phyloP scores from a whole-genome alignment of 441 rosid species.

The Mallotus repandus region DNA sequence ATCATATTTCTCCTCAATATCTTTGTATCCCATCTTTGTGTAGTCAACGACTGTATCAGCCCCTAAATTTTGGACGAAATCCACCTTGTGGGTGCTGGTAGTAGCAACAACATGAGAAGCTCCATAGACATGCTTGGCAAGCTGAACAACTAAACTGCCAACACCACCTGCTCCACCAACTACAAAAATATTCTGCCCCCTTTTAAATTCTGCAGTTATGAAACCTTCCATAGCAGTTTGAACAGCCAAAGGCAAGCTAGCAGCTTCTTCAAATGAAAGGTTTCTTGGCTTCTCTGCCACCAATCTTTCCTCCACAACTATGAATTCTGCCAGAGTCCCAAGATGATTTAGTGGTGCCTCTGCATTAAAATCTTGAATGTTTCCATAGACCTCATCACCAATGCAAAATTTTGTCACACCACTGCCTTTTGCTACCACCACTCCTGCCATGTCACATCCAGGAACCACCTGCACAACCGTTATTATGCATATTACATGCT shows the following conservation, averaged over 20 bases:
- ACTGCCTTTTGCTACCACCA: slow-evolving; percentile 37
- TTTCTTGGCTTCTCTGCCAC: slow-evolving; percentile 37
- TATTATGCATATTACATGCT: not conserved
- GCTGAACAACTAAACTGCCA: slow-evolving; percentile 43
- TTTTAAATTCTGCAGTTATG: slow-evolving; percentile 30
- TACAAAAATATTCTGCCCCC: slow-evolving; percentile 34
- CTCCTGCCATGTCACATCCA: slow-evolving; percentile 53
- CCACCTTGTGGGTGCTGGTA: slow-evolving; percentile 41
- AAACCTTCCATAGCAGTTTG: slow-evolving; percentile 52
- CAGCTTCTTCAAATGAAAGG: slow-evolving; percentile 50
- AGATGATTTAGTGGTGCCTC: slow-evolving; percentile 38
- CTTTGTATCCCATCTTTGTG: slow-evolving; percentile 31
- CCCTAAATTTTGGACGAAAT: slow-evolving; percentile 39
- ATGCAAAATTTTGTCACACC: slow-evolving; percentile 28
- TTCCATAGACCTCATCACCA: slow-evolving; percentile 47
- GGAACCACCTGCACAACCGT: slow-evolving; percentile 42
- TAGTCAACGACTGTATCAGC: slow-evolving; percentile 43
- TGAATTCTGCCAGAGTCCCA: slow-evolving; percentile 48
- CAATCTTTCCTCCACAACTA: slow-evolving; percentile 38
- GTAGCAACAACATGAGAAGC: slow-evolving; percentile 45
- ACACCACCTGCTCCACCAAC: slow-evolving; percentile 55
- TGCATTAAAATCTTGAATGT: slow-evolving; percentile 44
- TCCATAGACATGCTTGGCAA: slow-evolving; percentile 39
- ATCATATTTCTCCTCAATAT: slow-evolving; percentile 37
- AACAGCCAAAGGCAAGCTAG: slow-evolving; percentile 51